Evolutionary conservation across 768 basidiomycete species (phyloP).

Genomic region (Paxillus rubicundulus): DNA sequence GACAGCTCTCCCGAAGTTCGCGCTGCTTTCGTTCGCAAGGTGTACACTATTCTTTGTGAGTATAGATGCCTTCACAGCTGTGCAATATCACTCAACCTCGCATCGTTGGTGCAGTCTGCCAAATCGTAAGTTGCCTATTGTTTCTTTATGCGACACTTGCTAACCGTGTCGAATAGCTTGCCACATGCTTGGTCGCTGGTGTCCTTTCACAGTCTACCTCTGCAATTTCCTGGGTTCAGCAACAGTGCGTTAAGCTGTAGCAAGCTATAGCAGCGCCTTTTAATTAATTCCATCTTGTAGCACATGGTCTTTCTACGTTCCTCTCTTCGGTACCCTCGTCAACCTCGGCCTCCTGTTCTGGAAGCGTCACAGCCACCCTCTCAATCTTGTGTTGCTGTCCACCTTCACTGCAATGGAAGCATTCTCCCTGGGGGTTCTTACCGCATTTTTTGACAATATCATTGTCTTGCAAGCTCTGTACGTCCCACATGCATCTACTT

Average conservation of each 20-base stretch:
- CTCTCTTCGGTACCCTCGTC: conserved; percentile 74
- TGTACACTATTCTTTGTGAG: conserved; percentile 87
- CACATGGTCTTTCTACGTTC: conserved; percentile 76
- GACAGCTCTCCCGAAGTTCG: conserved; percentile 79
- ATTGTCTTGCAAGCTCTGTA: conserved; percentile 87
- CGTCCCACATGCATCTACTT: conserved; percentile 24
- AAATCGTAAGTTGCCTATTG: conserved; percentile 53
- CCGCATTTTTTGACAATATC: conserved; percentile 68
- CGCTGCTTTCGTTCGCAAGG: conserved; percentile 86
- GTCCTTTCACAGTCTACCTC: conserved; percentile 60
- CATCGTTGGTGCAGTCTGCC: conserved; percentile 48
- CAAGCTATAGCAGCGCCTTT: not conserved
- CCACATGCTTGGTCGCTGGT: conserved; percentile 78
- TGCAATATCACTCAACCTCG: conserved; percentile 1
- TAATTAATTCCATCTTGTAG: conserved; percentile 34
- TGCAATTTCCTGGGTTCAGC: conserved; percentile 67
- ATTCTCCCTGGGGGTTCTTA: conserved; percentile 81
- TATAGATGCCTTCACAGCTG: conserved; percentile 6
- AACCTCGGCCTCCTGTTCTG: conserved; percentile 82
- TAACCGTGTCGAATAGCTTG: conserved; percentile 39
- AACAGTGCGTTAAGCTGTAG: conserved; percentile 48
- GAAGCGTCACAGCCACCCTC: conserved; percentile 89
- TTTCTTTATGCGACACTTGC: not conserved
- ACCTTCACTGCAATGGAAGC: conserved; percentile 91
- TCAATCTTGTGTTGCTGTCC: conserved; percentile 81